Evolutionary conservation across 2,329 filamentous ascomycete genomes (phyloP).

Genomic region (Hypoxylon rubiginosum): DNA sequence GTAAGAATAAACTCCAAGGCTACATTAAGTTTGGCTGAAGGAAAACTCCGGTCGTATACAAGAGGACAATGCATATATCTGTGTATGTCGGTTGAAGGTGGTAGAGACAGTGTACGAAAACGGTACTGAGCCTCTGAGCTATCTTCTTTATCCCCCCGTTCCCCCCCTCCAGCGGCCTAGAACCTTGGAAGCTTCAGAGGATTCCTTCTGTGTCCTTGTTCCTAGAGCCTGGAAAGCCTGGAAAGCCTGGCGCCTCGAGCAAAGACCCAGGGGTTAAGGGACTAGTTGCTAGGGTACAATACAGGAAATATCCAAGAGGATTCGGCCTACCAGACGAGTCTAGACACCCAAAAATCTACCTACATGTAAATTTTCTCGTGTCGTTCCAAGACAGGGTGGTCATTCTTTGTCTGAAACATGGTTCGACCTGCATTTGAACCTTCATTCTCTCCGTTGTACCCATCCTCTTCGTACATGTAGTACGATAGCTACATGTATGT

Average conservation of each 20-base stretch:
- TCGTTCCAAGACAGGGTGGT: constrained; percentile 31
- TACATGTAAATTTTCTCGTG: constrained; percentile 33
- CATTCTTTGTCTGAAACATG: constrained; percentile 39
- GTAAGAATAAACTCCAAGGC: constrained; percentile 24
- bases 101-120: constrained; percentile 17
- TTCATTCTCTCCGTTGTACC: constrained; percentile 10
- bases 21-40: constrained; percentile 17
- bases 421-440: constrained; percentile 34
- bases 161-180: not conserved
- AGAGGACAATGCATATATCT: not conserved
- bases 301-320: constrained; percentile 14
- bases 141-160: constrained; percentile 8
- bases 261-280: constrained; percentile 12
- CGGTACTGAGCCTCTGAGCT: constrained; percentile 37
- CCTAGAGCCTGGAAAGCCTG: not conserved
- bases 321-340: constrained; percentile 22
- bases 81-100: not conserved
- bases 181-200: not conserved
- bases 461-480: not conserved
- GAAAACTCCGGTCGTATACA: not conserved
- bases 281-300: not conserved
- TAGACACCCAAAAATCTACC: constrained; percentile 16
- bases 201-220: not conserved
- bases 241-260: constrained; percentile 19
- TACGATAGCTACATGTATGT: constrained; percentile 8